phyloP scores from a whole-genome alignment of 371 early-diverging fungal genomes.

The Syncephalis fuscata region DNA sequence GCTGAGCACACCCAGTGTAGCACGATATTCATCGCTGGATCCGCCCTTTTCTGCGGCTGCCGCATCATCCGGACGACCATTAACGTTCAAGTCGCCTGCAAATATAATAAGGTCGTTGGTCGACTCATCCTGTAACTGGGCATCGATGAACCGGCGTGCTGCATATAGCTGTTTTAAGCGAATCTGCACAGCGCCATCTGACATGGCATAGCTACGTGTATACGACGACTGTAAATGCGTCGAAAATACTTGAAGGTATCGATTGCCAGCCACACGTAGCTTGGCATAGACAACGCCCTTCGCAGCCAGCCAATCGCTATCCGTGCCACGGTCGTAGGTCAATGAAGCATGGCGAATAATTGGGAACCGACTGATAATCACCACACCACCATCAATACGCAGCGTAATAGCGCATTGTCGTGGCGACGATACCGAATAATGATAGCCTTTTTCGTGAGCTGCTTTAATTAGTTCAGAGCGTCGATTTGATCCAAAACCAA shows the following conservation, averaged over 20 bases:
- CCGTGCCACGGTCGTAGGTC: slow-evolving; percentile 43
- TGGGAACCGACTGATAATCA: slow-evolving; percentile 53
- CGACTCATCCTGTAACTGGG: slow-evolving; percentile 12
- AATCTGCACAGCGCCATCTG: slow-evolving; percentile 26
- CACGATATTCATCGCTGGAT: too few species aligned
- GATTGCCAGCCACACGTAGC: slow-evolving; percentile 22
- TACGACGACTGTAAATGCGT: slow-evolving; percentile 74
- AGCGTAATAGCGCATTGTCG: slow-evolving; percentile 33
- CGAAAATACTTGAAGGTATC: slow-evolving; percentile 47
- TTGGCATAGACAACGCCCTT: slow-evolving; percentile 71
- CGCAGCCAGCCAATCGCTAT: slow-evolving; percentile 22
- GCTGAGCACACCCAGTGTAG: too few species aligned
- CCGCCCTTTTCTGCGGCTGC: slow-evolving; percentile 8
- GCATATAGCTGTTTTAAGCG: slow-evolving; percentile 36
- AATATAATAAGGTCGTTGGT: slow-evolving; percentile 32
- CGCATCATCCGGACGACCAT: slow-evolving; percentile 27
- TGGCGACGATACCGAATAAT: slow-evolving; percentile 29
- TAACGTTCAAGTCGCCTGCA: slow-evolving; percentile 62
- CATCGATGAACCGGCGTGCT: slow-evolving; percentile 40
- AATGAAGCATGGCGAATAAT: slow-evolving; percentile 31
- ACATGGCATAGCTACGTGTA: slow-evolving; percentile 17
- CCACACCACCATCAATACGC: slow-evolving; percentile 63
- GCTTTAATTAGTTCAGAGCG: slow-evolving; percentile 24
- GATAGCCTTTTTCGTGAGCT: slow-evolving; percentile 48
- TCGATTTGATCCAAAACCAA: slow-evolving; percentile 48